Evolutionary conservation across 108 stramenopile genomes (phyloP).

Genomic region (Nitzschia sp.): DNA sequence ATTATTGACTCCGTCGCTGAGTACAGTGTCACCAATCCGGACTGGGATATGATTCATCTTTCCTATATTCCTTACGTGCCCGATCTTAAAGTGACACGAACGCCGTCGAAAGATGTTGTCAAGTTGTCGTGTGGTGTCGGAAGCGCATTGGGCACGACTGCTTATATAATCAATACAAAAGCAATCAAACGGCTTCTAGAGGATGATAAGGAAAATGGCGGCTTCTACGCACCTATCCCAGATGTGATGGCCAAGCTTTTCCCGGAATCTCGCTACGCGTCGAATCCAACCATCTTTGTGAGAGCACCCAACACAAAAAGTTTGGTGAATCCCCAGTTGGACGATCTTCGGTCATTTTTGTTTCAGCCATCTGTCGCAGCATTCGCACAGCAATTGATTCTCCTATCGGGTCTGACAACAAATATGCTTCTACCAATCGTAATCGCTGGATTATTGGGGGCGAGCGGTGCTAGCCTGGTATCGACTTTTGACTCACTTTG

Average conservation of each 20-base stretch:
- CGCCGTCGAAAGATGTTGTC: constrained; percentile 27
- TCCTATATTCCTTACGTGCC: constrained; percentile 53
- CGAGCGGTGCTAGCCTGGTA: constrained; percentile 9
- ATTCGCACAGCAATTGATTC: constrained; percentile 25
- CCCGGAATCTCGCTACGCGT: constrained; percentile 39
- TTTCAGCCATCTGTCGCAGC: constrained; percentile 37
- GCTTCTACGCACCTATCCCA: constrained; percentile 39
- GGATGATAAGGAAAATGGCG: constrained; percentile 31
- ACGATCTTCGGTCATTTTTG: constrained; percentile 38
- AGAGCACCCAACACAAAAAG: constrained; percentile 42
- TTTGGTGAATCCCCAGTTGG: constrained; percentile 52
- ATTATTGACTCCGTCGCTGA: constrained; percentile 18
- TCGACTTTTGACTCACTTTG: constrained; percentile 20
- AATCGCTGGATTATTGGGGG: constrained; percentile 7
- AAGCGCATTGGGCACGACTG: constrained; percentile 47
- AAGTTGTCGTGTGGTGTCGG: constrained; percentile 23
- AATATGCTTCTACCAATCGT: constrained; percentile 26
- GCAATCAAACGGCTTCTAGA: constrained; percentile 32
- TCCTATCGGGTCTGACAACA: constrained; percentile 31
- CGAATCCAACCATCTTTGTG: constrained; percentile 39
- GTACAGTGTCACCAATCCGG: constrained; percentile 8
- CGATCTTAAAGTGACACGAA: constrained; percentile 23
- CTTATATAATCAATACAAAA: constrained; percentile 40
- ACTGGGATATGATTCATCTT: constrained; percentile 45
- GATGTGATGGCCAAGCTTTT: constrained; percentile 48